A percentile compares a stretch with the other conserved stretches of the same genome.
Evolutionary conservation across 306 rosid genomes (phyloP).

Genomic region (Spatholobus suberectus): DNA sequence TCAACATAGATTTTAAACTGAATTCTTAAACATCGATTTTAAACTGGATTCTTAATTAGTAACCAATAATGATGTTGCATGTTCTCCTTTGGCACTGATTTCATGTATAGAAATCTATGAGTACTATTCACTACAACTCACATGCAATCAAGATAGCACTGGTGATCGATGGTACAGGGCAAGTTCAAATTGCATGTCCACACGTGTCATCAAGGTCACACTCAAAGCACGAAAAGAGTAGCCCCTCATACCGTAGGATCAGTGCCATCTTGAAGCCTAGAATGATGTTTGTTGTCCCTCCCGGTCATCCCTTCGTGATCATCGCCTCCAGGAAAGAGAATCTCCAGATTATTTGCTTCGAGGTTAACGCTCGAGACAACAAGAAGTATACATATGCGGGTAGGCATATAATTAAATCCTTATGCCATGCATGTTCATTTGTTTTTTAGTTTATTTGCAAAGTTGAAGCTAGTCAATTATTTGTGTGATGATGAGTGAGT

Average conservation of each 20-base stretch:
- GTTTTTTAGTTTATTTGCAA: neutral
- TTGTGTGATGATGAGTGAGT: neutral
- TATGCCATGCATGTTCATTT: neutral
- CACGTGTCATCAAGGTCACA: conserved; percentile 42
- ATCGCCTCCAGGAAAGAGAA: conserved; percentile 47
- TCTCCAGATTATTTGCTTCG: conserved; percentile 60
- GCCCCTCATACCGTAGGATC: conserved; percentile 40
- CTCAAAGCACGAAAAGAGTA: neutral
- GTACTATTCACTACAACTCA: conserved; percentile 54
- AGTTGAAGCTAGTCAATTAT: neutral
- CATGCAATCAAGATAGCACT: conserved; percentile 57
- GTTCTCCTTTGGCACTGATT: neutral
- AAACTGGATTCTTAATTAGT: no score
- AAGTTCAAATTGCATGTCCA: conserved; percentile 72
- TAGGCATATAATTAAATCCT: neutral
- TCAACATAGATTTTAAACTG: no score
- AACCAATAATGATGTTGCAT: neutral
- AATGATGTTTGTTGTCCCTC: conserved; percentile 58
- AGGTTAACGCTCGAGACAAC: conserved; percentile 61
- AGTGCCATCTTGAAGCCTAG: conserved; percentile 45
- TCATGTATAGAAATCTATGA: conserved; percentile 55
- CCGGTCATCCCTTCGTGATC: conserved; percentile 62
- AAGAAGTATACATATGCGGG: conserved; percentile 53
- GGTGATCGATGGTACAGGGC: conserved; percentile 57
- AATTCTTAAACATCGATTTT: no score